phyloP scores from a whole-genome alignment of 1,139 yeast genomes.

The Suhomyces chickasaworum region DNA sequence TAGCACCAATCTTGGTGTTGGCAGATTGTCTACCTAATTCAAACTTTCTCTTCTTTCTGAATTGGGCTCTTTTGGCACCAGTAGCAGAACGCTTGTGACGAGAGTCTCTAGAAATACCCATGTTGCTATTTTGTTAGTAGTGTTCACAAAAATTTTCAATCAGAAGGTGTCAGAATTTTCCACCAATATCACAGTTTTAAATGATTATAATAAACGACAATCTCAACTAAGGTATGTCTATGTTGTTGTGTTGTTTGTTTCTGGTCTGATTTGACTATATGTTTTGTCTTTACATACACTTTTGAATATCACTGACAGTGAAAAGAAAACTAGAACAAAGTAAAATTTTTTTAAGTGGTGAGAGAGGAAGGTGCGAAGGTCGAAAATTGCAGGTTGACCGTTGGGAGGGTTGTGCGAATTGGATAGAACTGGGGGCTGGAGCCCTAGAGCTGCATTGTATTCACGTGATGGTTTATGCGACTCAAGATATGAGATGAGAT shows the following conservation, averaged over 20 bases:
- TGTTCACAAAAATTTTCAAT: slow-evolving; percentile 3
- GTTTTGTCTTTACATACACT: slow-evolving; percentile 18
- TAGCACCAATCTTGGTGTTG: slow-evolving; percentile 98
- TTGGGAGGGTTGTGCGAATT: slow-evolving; percentile 2
- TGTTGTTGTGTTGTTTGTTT: neutral
- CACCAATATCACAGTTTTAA: neutral
- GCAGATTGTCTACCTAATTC: slow-evolving; percentile 99
- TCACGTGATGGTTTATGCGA: neutral
- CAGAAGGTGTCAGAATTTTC: neutral
- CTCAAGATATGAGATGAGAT: slow-evolving; percentile 5
- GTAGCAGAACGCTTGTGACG: slow-evolving; percentile 99
- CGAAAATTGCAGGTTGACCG: slow-evolving; percentile 10
- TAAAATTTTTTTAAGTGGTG: slow-evolving; percentile 17
- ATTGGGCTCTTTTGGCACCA: slow-evolving; percentile 99
- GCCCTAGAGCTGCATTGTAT: slow-evolving; percentile 11
- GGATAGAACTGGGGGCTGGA: slow-evolving; percentile 12
- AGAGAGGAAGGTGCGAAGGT: slow-evolving; percentile 6
- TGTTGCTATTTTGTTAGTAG: slow-evolving; percentile 43
- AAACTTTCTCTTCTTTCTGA: slow-evolving; percentile 99
- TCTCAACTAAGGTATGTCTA: neutral
- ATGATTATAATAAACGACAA: neutral
- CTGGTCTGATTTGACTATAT: slow-evolving; percentile 2
- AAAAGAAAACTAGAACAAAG: slow-evolving; percentile 15
- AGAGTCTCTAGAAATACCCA: slow-evolving; percentile 99
- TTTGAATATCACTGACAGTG: slow-evolving; percentile 22